Evolutionary conservation across 2,329 filamentous ascomycete species (phyloP).

Genomic region (Pestalotiopsis fici): DNA sequence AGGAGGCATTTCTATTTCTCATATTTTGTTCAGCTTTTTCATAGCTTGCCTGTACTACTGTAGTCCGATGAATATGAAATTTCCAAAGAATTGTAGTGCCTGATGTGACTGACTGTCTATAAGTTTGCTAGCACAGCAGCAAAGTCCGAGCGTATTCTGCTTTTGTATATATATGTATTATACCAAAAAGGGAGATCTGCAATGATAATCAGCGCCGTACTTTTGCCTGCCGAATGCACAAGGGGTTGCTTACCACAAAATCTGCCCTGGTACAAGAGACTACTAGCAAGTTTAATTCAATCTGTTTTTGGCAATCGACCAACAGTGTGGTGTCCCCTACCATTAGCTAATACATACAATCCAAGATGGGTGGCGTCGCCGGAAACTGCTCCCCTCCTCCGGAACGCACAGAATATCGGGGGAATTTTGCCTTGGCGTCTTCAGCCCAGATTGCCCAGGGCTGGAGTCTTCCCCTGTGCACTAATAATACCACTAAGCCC

Average conservation of each 20-base stretch:
- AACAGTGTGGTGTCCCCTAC: not conserved
- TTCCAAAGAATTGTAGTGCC: not conserved
- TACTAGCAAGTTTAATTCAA: not conserved
- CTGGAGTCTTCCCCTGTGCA: too few relatives aligned
- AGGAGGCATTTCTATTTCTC: not conserved
- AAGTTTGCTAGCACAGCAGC: not conserved
- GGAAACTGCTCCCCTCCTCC: not conserved
- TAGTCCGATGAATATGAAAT: too few relatives aligned
- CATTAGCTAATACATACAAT: not conserved
- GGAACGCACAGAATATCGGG: not conserved
- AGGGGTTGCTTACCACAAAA: not conserved
- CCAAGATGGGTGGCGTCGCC: not conserved
- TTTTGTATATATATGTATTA: not conserved
- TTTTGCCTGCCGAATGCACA: not conserved
- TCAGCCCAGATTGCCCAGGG: too few relatives aligned
- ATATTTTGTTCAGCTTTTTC: not conserved
- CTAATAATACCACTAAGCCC: not conserved
- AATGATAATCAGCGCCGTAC: not conserved
- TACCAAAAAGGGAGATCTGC: not conserved
- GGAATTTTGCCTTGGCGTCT: not conserved
- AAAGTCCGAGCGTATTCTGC: not conserved
- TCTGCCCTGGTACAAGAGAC: not conserved
- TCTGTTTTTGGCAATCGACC: not conserved
- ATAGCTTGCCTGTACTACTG: too few relatives aligned
- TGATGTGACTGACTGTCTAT: not conserved